phyloP scores from a whole-genome alignment of 2,329 filamentous ascomycete species.

The Huntiella bhutanensis region DNA sequence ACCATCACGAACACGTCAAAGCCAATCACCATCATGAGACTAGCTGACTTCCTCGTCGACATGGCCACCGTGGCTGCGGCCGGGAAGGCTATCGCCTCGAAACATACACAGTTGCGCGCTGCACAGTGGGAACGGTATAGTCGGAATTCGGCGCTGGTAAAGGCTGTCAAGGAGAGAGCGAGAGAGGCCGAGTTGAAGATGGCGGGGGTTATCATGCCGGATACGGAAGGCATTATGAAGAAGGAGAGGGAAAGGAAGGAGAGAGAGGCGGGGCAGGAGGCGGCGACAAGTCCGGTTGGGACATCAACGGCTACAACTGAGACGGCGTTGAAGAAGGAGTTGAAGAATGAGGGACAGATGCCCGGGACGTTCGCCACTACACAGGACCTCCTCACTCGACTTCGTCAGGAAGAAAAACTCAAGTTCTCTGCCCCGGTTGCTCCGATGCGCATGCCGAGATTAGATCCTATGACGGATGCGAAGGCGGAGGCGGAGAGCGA shows the following conservation, averaged over 20 bases:
- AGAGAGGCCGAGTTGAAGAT: not conserved
- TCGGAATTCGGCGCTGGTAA: constrained; percentile 25
- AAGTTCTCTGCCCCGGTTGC: not conserved
- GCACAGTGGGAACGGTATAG: constrained; percentile 33
- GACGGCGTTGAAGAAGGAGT: not conserved
- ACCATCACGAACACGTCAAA: too few relatives aligned
- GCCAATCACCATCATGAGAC: constrained; percentile 25
- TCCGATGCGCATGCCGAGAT: constrained; percentile 8
- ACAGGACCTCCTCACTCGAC: constrained; percentile 4
- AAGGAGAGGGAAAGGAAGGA: too few relatives aligned
- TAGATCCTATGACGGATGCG: constrained; percentile 8
- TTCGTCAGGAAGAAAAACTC: constrained; percentile 8
- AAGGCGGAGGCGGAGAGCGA: not conserved
- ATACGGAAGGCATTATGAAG: too few relatives aligned
- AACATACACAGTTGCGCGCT: constrained; percentile 38
- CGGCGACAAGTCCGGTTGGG: not conserved
- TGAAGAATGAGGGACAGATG: not conserved
- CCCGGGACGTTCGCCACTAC: not conserved
- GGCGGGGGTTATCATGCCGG: too few relatives aligned
- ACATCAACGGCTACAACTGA: not conserved
- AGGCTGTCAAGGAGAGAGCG: constrained; percentile 16
- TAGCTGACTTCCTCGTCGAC: constrained; percentile 49
- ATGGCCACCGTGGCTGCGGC: constrained; percentile 50
- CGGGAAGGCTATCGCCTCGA: constrained; percentile 46
- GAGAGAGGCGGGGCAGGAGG: too few relatives aligned